Conservation (phyloP, 2,329 filamentous ascomycete genomes). For the Hypoxylon sp. region DNA sequence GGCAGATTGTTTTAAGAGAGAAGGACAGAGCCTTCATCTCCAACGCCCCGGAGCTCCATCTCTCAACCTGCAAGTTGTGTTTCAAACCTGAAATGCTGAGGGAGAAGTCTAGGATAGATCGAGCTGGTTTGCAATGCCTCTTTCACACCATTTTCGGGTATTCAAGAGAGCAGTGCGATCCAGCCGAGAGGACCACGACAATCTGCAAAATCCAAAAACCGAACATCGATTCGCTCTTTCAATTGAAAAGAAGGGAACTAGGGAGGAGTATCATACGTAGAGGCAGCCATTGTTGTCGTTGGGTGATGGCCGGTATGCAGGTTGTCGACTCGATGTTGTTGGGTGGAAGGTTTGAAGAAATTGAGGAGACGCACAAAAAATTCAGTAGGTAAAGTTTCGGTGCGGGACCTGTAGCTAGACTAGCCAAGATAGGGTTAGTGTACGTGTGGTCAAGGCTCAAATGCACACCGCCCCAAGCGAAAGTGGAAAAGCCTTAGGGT, state of each 20-base stretch:
- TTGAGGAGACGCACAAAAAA: conserved; percentile 25
- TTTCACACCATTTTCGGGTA: conserved; percentile 48
- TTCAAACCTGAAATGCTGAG: conserved; percentile 66
- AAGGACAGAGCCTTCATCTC: conserved; percentile 78
- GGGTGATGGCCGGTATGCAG: conserved; percentile 45
- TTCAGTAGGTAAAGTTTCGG: conserved; percentile 37
- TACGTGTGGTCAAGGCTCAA: conserved; percentile 27
- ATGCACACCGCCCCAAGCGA: conserved; percentile 41
- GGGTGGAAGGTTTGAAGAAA: conserved; percentile 45
- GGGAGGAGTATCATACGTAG: conserved; percentile 64
- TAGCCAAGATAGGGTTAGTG: conserved; percentile 23
- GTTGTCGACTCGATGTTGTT: conserved; percentile 52
- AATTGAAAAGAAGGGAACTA: conserved; percentile 54
- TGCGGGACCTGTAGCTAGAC: conserved; percentile 31
- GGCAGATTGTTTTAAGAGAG: conserved; percentile 83
- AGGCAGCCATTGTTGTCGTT: conserved; percentile 57
- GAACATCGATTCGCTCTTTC: conserved; percentile 59
- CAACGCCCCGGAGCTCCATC: conserved; percentile 79
- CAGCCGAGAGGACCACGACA: conserved; percentile 89
- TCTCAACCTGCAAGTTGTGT: conserved; percentile 68
- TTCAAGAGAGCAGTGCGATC: conserved; percentile 63
- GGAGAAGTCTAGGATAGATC: conserved; percentile 78
- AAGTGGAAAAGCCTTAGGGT: conserved; percentile 46
- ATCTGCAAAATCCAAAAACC: conserved; percentile 73
- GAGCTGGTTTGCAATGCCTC: conserved; percentile 76